phyloP scores from a whole-genome alignment of 2,329 filamentous ascomycete species.

The Escovopsis weberi region DNA sequence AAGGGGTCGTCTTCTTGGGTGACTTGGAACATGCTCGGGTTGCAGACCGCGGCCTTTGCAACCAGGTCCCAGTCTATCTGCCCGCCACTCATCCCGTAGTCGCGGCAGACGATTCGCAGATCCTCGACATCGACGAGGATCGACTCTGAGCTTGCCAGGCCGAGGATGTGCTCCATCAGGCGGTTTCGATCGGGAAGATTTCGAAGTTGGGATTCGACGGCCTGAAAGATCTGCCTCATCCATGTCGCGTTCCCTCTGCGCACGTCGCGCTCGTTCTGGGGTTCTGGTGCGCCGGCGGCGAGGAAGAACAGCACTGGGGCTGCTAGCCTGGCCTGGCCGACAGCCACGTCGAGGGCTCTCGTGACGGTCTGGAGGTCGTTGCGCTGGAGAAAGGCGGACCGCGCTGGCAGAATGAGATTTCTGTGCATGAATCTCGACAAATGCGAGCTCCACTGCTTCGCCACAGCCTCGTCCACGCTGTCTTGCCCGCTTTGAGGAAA shows the following conservation, averaged over 20 bases:
- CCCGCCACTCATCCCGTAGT: slow-evolving; percentile 23
- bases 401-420: slow-evolving; percentile 37
- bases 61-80: slow-evolving; percentile 29
- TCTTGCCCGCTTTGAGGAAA: slow-evolving; percentile 10
- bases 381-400: slow-evolving; percentile 30
- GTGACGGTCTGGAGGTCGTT: slow-evolving; percentile 27
- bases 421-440: slow-evolving; percentile 34
- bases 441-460: slow-evolving; percentile 28
- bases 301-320: slow-evolving; percentile 32
- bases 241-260: slow-evolving; percentile 24
- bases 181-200: slow-evolving; percentile 11
- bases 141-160: slow-evolving; percentile 15
- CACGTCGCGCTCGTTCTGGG: slow-evolving; percentile 12
- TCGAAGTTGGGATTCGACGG: slow-evolving; percentile 15
- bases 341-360: slow-evolving; percentile 25
- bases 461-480: slow-evolving; percentile 8
- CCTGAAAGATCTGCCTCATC: slow-evolving; percentile 22
- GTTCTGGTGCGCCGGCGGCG: slow-evolving; percentile 16
- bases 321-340: slow-evolving; percentile 20
- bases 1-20: slow-evolving; percentile 24
- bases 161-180: slow-evolving; percentile 18
- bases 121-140: slow-evolving; percentile 24
- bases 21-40: slow-evolving; percentile 32
- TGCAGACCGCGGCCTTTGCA: slow-evolving; percentile 26
- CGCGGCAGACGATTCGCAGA: slow-evolving; percentile 27